phyloP scores from a whole-genome alignment of 2,329 filamentous ascomycete genomes.

The Fusarium guadeloupense region DNA sequence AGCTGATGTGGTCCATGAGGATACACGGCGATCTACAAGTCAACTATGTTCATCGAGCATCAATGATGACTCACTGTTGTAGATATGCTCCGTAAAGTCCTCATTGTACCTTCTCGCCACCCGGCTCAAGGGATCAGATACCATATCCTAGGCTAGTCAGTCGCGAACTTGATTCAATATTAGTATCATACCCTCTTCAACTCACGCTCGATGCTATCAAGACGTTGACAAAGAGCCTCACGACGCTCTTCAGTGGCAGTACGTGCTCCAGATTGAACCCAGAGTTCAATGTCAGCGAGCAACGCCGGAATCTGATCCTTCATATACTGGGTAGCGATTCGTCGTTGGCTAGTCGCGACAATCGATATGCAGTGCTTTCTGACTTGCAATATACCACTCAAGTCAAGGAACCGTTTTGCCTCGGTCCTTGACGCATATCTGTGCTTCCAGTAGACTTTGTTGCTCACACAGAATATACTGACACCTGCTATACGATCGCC shows the following conservation, averaged over 20 bases:
- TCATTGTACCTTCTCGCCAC: constrained; percentile 4
- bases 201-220: constrained; percentile 47
- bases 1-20: constrained; percentile 37
- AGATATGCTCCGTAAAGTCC: constrained; percentile 22
- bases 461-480: constrained; percentile 57
- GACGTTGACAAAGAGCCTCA: constrained; percentile 43
- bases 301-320: constrained; percentile 53
- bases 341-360: constrained; percentile 54
- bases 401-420: constrained; percentile 44
- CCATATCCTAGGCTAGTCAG: constrained; percentile 43
- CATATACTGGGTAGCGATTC: constrained; percentile 50
- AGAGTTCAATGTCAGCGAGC: constrained; percentile 53
- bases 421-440: constrained; percentile 36
- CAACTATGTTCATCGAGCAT: rapidly evolving
- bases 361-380: constrained; percentile 57
- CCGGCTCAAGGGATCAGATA: constrained; percentile 4
- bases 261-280: constrained; percentile 55
- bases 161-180: rapidly evolving
- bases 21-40: background rate
- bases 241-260: constrained; percentile 51
- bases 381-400: constrained; percentile 55
- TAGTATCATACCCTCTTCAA: constrained; percentile 45
- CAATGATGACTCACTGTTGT: background rate
- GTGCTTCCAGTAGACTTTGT: constrained; percentile 53
- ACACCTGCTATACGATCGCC: constrained; percentile 37